These are phyloP conservation scores for Entophlyctis luteolus DNA, from an alignment of 192 early-diverging fungal genomes.

Conservation along the genomic window DNA sequence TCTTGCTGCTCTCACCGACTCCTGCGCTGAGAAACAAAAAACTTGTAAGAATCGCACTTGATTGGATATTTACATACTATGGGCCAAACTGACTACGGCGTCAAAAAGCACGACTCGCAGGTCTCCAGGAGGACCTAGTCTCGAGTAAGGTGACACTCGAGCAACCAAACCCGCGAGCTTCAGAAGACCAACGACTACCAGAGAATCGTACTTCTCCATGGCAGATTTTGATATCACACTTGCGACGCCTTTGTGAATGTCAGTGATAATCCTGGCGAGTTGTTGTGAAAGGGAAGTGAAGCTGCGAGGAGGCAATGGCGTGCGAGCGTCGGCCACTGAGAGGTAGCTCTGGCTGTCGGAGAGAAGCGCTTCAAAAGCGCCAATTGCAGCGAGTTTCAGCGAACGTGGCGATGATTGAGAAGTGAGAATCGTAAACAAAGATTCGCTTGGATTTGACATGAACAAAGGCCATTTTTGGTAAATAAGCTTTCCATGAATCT, in stretches of 20 bases:
- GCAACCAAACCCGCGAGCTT: conserved; percentile 25
- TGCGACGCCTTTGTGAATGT: conserved; percentile 30
- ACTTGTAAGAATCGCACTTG: too few species aligned
- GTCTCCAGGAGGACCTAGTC: too few species aligned
- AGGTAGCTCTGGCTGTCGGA: conserved; percentile 41
- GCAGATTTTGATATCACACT: background rate
- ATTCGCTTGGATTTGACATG: conserved; percentile 23
- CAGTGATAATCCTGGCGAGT: conserved; percentile 35
- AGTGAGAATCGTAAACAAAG: background rate
- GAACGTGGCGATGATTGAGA: conserved; percentile 11
- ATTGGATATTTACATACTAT: too few species aligned
- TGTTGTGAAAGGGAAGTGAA: conserved; percentile 43
- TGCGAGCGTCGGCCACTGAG: conserved; percentile 27
- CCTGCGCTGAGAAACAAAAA: too few species aligned
- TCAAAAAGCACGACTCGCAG: too few species aligned
- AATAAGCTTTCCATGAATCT: too few species aligned
- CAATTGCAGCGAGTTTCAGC: conserved; percentile 28
- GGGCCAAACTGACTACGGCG: too few species aligned
- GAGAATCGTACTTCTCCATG: conserved; percentile 21
- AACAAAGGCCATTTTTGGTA: conserved; percentile 42
- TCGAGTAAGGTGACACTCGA: conserved; percentile 30
- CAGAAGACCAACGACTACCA: conserved; percentile 18
- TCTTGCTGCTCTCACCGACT: too few species aligned
- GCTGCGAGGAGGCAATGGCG: background rate
- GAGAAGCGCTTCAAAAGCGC: conserved; percentile 31